Evolutionary conservation across 805 yeast species (phyloP), one percentile per base, ranked within the genome.

Genomic region (Ascoidea rubescens): DNA sequence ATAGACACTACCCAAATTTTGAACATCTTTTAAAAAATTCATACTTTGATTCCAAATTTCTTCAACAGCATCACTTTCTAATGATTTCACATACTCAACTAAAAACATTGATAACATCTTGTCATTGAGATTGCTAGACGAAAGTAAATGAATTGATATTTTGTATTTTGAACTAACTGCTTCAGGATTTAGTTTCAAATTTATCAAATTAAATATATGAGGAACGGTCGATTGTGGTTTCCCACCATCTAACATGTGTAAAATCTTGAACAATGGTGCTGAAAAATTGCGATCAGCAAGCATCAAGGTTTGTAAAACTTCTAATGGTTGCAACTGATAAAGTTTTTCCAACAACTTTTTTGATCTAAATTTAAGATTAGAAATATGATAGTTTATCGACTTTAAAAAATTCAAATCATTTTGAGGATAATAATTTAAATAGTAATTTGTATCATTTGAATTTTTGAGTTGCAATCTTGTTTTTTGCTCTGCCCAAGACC

Each of bases 181-280:
- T 1, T 62, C 49, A 1, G 65, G 64, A 54, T 69, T 70, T 7
- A 77, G 69, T 54, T 84, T 67, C 7, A 79, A 68, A 28, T 65
- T 61, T 37, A 84, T 70, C 0, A 86, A 70, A 53, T 77, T 72
- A 57, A 87, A 70, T 4, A 89, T 67, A 58, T 77, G 74, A 0
- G 95, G 90, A 12, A 88, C 68, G 0, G 95, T 84, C 5, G 78
- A 59, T 53, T 80, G 85, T 0, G 95, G 85, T 56, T 86, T 78
- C 5, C 95, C 84, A 0, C 93, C 91, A 66, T 90, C 96, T 49
- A 90, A 67, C 2, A 85, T 82, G 62, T 86, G 88, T n/a, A 87
- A 64, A 1, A 87, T 60, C 57, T 82, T 84, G 58, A 80, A 74
- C 10, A 79, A 69, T 5, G 75, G 59, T 5, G 64, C 57, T 31